phyloP scores from a whole-genome alignment of 495 filamentous ascomycete species.

The Hyaloscypha hepaticicola region DNA sequence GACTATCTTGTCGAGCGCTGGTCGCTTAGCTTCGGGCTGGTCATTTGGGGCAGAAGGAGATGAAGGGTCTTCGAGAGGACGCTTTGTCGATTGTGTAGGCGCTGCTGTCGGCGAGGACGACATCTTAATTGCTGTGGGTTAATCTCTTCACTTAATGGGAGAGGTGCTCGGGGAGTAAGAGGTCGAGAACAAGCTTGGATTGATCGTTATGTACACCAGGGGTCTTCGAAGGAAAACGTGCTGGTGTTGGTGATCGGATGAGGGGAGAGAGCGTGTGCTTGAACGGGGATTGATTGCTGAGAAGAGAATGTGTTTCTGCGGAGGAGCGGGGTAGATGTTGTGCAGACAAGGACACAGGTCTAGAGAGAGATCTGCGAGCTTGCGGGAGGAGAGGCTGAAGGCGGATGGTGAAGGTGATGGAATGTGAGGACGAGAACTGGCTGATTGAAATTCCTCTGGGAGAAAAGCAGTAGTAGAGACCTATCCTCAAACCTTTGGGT shows the following conservation, averaged over 20 bases:
- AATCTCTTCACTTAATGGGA: slow-evolving; percentile 38
- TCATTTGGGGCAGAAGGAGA: slow-evolving; percentile 88
- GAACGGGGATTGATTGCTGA: slow-evolving; percentile 26
- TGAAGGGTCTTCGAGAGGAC: slow-evolving; percentile 93
- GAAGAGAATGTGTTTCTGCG: slow-evolving; percentile 28
- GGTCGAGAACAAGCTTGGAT: slow-evolving; percentile 44
- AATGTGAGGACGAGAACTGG: slow-evolving; percentile 26
- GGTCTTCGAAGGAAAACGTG: slow-evolving; percentile 86
- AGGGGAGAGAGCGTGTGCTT: slow-evolving; percentile 33
- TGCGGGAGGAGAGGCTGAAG: slow-evolving; percentile 31
- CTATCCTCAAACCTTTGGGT: slow-evolving; percentile 35
- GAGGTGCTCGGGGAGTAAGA: slow-evolving; percentile 35
- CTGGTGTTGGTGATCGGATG: slow-evolving; percentile 60
- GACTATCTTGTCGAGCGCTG: slow-evolving; percentile 87
- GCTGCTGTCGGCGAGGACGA: slow-evolving; percentile 53
- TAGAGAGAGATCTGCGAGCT: slow-evolving; percentile 31
- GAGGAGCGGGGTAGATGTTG: slow-evolving; percentile 28
- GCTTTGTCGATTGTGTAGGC: slow-evolving; percentile 66
- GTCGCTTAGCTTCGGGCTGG: slow-evolving; percentile 95
- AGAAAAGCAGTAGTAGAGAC: slow-evolving; percentile 35
- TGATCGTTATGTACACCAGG: slow-evolving; percentile 84
- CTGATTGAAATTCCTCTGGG: slow-evolving; percentile 29
- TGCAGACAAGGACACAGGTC: slow-evolving; percentile 29
- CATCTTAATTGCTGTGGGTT: slow-evolving; percentile 45
- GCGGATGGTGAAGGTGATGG: slow-evolving; percentile 28